A percentile compares a stretch with the other conserved stretches of the same genome.
phyloP scores from a whole-genome alignment of 2,329 filamentous ascomycete species.

The Botrytis hyacinthi region DNA sequence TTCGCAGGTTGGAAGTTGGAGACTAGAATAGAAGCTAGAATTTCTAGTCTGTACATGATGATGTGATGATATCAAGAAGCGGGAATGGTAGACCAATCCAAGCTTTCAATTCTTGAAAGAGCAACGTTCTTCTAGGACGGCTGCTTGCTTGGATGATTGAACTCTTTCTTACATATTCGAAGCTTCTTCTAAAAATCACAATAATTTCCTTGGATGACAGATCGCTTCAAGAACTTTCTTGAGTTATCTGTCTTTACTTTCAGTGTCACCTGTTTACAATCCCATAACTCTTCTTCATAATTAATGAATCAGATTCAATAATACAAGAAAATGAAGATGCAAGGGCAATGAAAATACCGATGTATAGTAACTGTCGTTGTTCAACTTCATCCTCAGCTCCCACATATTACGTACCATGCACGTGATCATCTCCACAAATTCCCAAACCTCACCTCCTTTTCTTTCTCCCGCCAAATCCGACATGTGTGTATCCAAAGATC shows the following conservation, averaged over 20 bases:
- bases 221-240: not conserved
- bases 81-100: not conserved
- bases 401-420: not conserved
- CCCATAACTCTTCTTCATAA: too few relatives aligned
- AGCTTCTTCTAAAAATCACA: not conserved
- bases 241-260: not conserved
- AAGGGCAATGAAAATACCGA: not conserved
- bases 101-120: not conserved
- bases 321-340: not conserved
- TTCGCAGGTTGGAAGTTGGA: not conserved
- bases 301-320: too few relatives aligned
- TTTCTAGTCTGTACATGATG: not conserved
- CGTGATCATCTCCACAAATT: not conserved
- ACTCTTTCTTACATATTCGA: rapidly evolving
- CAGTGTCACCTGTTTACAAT: not conserved
- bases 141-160: not conserved
- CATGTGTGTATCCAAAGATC: not conserved
- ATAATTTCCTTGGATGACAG: not conserved
- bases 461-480: not conserved
- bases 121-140: not conserved
- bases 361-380: not conserved
- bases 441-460: constrained; percentile 8
- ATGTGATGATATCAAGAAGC: not conserved
- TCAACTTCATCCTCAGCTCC: not conserved
- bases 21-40: not conserved